Evolutionary conservation across 768 basidiomycete genomes (phyloP), one percentile per base, ranked within the genome.

Genomic region (Amanita muscaria): DNA sequence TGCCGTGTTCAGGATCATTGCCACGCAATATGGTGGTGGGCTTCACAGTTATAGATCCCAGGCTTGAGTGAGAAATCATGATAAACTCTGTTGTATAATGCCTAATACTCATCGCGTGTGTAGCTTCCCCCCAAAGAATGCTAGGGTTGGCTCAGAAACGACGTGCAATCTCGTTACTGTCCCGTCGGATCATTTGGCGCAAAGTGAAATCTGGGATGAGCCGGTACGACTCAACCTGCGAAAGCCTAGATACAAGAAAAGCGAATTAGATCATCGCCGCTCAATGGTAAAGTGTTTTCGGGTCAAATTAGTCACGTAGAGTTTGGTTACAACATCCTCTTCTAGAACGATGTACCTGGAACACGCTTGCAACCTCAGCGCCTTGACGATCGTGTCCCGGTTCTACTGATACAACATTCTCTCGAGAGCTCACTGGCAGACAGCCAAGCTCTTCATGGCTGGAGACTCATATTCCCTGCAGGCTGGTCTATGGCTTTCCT

Each of bases 401-500:
- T 92, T 40, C 62, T 97, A 31, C 73, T 99, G 36, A 75, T 93
- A 5, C 90, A 92, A 57, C 79, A 79, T 16, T 83, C 88, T 8
- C 54, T 88, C 16, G 77, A 79, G 49, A 53, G 58, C 19, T 45
- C 46, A 31, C 48, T 54, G 12, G 53, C 60, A 12, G 59, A 62
- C 33, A 59, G 55, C 8, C 66, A 69, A 51, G 66, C 72, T 1
- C 65, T 90, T 23, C 80, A 91, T 53, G 92, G 93, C 30, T 96
- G 88, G 84, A 90, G 82, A 6, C 65, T 99, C 7, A 68, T 96
- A 36, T 59, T 94, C 24, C 94, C 94, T 3, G 69, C 78, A 1
- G 91, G 89, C 10, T 98, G 92, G 91, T 74, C 77, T 0, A 94
- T 91, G 83, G 72, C 92, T 1, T 90, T 98, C 64, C 79, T 88